These are phyloP conservation scores for Aureobasidium sp. DNA, from an alignment of 2,329 filamentous ascomycete genomes.

Conservation along the genomic window DNA sequence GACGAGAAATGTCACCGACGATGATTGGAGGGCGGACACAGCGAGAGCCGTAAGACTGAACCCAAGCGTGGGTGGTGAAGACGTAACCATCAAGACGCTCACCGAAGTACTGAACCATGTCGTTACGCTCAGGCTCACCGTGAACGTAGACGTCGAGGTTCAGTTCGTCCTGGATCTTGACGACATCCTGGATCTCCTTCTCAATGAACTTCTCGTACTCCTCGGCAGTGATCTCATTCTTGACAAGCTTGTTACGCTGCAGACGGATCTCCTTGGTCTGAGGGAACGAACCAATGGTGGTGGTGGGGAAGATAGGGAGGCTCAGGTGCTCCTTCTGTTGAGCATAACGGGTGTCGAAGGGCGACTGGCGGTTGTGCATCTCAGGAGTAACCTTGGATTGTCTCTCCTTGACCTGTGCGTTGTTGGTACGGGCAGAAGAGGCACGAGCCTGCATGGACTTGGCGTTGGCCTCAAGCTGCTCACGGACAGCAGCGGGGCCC, in stretches of 20 bases:
- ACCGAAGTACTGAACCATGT: conserved; percentile 99
- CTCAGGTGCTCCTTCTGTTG: conserved; percentile 89
- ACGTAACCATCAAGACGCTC: conserved; percentile 94
- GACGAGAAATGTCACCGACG: conserved; percentile 96
- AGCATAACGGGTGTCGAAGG: conserved; percentile 76
- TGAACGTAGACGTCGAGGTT: conserved; percentile 95
- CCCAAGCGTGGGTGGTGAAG: conserved; percentile 99
- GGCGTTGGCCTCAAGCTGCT: conserved; percentile 92
- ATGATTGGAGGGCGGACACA: conserved; percentile 98
- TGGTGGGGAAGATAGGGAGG: conserved; percentile 95
- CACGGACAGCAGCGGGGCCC: conserved; percentile 76
- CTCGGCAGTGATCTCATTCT: conserved; percentile 86
- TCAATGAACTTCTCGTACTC: conserved; percentile 99
- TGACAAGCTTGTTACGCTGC: conserved; percentile 96
- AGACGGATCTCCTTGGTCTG: conserved; percentile 98
- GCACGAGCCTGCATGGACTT: conserved; percentile 88
- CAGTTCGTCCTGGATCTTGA: conserved; percentile 97
- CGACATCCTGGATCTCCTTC: conserved; percentile 91
- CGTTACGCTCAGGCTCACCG: conserved; percentile 98
- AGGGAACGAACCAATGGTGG: conserved; percentile 98
- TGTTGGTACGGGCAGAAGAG: conserved; percentile 90
- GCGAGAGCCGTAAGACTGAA: conserved; percentile 95
- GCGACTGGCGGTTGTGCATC: conserved; percentile 88
- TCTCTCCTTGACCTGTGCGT: conserved; percentile 94
- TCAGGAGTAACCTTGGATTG: conserved; percentile 77